Evolutionary conservation across 1,284 basidiomycete genomes (phyloP), one percentile per base, ranked within the genome.

Genomic region (Ganoderma meredithae): DNA sequence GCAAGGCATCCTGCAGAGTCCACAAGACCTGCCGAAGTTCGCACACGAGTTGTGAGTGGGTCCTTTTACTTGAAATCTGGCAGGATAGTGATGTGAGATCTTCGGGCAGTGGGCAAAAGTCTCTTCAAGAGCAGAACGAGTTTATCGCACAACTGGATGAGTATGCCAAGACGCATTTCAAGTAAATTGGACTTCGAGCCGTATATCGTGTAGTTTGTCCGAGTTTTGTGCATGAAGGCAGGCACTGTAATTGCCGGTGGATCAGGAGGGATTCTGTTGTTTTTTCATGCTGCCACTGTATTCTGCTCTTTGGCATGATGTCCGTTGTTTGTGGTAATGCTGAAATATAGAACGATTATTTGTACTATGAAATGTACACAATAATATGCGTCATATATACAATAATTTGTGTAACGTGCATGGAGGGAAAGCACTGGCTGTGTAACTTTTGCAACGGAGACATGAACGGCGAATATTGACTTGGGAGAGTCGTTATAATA

Each of bases 1-100:
- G 53, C 80, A 89, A 1, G 88, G 86, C 9, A 83, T 88, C 72
- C 86, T 92, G 68, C 82, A 82, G 63, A 79, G 77, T 39, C 80
- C 83, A 4, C 80, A 79, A 15, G 85, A 91, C 62, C 76, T 90
- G 3, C 80, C 87, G 3, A 72, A 74, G 6, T 91, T 92, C 73
- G 89, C 90, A 4, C 82, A 83, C 62, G 82, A 86, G 44, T 92
- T 92, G 90, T 91, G 71, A 79, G 89, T 75, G n/a, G 6, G 12
- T 52, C 12, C 33, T 5, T 31, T 19, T 49, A 13, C 36, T 47
- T 61, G 56, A 27, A 39, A 4, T 27, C 7, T 39, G 22, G 2
- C 15, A 1, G 10, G 19, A 60, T 58, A 9, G 25, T 58, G 13
- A 62, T 44, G 17, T 33, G 2, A 25, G 31, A 36, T 2, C 27